phyloP scores from a whole-genome alignment of 192 early-diverging fungal genomes.

The Radiomyces spectabilis region DNA sequence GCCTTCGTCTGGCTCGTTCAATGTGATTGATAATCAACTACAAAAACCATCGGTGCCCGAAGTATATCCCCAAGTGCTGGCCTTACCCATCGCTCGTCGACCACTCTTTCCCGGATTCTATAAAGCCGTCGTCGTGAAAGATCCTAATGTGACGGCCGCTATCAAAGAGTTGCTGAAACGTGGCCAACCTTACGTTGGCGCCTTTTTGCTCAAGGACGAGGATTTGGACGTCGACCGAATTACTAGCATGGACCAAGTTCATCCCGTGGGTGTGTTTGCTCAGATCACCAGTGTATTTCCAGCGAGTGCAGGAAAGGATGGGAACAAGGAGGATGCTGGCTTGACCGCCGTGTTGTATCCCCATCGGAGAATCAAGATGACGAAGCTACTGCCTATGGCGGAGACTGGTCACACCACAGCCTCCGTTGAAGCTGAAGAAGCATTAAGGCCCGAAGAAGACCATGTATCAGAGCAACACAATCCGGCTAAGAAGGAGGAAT shows the following conservation, averaged over 20 bases:
- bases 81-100: conserved; percentile 85
- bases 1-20: conserved; percentile 28
- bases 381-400: conserved; percentile 43
- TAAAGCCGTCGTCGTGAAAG: conserved; percentile 96
- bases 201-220: conserved; percentile 91
- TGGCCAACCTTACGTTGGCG: conserved; percentile 94
- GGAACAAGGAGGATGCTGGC: conserved; percentile 62
- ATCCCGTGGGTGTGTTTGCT: conserved; percentile 91
- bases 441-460: too few relatives aligned
- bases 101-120: conserved; percentile 97
- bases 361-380: conserved; percentile 84
- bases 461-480: too few relatives aligned
- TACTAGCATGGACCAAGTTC: conserved; percentile 66
- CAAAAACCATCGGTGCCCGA: conserved; percentile 82
- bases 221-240: conserved; percentile 81
- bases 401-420: too few relatives aligned
- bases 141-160: conserved; percentile 85
- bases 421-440: too few relatives aligned
- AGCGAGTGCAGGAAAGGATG: conserved; percentile 39
- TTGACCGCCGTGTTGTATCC: conserved; percentile 95
- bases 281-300: conserved; percentile 95
- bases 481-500: too few relatives aligned
- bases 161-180: conserved; percentile 88
- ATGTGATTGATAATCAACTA: conserved; percentile 57
- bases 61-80: conserved; percentile 88